phyloP scores from a whole-genome alignment of 345 rosid genomes.

The Balakata baccata region DNA sequence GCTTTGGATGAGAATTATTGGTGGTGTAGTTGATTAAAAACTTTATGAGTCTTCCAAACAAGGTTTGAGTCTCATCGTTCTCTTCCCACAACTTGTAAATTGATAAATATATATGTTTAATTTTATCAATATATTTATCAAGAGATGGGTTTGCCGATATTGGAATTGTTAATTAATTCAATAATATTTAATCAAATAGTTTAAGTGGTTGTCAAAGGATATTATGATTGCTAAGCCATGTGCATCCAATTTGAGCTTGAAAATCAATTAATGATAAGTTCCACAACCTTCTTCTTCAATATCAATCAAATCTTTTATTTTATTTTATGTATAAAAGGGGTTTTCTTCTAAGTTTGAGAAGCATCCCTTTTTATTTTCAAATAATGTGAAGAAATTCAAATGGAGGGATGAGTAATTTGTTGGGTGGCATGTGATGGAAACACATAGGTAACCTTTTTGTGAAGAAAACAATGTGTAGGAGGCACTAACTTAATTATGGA shows the following conservation, averaged over 20 bases:
- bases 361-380: background rate
- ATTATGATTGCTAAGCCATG: slow-evolving; percentile 36
- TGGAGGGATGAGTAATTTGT: slow-evolving; percentile 15
- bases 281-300: slow-evolving; percentile 4
- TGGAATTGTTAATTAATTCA: background rate
- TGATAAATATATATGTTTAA: too few species aligned
- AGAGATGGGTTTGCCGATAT: too few species aligned
- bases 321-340: background rate
- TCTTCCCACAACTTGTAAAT: too few species aligned
- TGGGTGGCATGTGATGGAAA: slow-evolving; percentile 36
- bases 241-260: slow-evolving; percentile 32
- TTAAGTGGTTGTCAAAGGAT: slow-evolving; percentile 20
- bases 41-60: too few species aligned
- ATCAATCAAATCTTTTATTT: background rate
- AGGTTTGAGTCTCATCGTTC: too few species aligned
- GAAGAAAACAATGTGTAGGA: slow-evolving; percentile 30
- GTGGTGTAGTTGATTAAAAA: too few species aligned
- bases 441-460: slow-evolving; percentile 25
- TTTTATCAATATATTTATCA: too few species aligned
- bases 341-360: too few species aligned
- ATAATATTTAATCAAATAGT: background rate
- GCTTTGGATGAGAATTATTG: too few species aligned
- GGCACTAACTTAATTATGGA: slow-evolving; percentile 17
- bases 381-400: slow-evolving; percentile 10
- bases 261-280: slow-evolving; percentile 25